phyloP scores from a whole-genome alignment of 495 filamentous ascomycete genomes.

The Aspergillus heteromorphus region DNA sequence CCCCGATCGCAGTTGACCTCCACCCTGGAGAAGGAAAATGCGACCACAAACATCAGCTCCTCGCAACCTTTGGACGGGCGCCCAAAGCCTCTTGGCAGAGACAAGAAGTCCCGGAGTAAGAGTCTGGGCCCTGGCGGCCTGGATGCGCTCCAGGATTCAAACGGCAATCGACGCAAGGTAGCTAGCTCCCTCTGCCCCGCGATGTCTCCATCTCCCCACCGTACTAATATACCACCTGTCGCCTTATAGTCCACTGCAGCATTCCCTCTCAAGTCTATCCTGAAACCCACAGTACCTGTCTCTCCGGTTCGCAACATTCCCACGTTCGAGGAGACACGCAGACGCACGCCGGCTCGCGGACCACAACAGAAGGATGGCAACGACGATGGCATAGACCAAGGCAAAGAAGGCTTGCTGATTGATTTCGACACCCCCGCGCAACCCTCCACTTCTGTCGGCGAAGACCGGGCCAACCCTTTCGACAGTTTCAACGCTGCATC shows the following conservation, averaged over 20 bases:
- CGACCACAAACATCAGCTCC: conserved; percentile 53
- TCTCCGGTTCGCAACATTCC: conserved; percentile 57
- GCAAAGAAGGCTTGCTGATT: conserved; percentile 37
- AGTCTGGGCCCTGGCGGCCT: conserved; percentile 89
- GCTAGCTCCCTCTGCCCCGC: conserved; percentile 12
- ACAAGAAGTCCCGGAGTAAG: conserved; percentile 85
- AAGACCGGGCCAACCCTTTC: conserved; percentile 50
- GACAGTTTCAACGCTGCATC: conserved; percentile 50
- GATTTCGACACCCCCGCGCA: conserved; percentile 45
- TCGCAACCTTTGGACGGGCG: conserved; percentile 22
- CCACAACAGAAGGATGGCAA: conserved; percentile 19
- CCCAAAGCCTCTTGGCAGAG: conserved; percentile 34
- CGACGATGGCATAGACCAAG: conserved; percentile 10
- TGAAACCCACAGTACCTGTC: conserved; percentile 74
- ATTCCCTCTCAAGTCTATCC: conserved; percentile 67
- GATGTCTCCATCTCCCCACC: neutral
- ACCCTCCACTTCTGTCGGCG: conserved; percentile 23
- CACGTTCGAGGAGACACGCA: conserved; percentile 43
- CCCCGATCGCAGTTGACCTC: conserved; percentile 46
- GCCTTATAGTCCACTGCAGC: conserved; percentile 47
- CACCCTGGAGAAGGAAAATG: conserved; percentile 64
- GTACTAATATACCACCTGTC: conserved; percentile 7
- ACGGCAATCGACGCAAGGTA: conserved; percentile 80
- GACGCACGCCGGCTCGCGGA: conserved; percentile 32
- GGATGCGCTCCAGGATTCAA: conserved; percentile 69